Percentiles rank a stretch among this genome's conserved stretches.
These are phyloP conservation scores for Cornus florida DNA, from an alignment of 148 eudicot species.

Conservation along the genomic window DNA sequence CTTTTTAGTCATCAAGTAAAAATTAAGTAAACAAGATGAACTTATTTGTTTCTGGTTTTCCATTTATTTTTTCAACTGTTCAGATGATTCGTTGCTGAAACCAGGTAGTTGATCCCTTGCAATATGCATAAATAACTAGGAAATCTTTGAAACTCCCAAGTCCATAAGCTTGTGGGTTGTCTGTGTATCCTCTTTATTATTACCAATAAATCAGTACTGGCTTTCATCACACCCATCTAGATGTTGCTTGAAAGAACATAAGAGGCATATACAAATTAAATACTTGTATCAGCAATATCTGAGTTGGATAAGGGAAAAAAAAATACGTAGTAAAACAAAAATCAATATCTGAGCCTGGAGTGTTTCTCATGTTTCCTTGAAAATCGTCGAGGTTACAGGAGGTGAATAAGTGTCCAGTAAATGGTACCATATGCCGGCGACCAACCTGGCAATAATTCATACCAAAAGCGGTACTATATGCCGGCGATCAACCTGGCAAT, in stretches of 20 bases:
- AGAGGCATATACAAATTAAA: neutral
- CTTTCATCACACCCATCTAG: neutral
- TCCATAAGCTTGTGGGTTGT: neutral
- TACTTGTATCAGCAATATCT: too few relatives aligned
- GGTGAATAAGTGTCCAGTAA: neutral
- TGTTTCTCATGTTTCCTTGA: neutral
- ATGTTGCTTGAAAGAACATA: neutral
- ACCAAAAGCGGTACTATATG: neutral
- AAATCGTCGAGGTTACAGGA: neutral
- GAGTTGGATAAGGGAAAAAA: neutral
- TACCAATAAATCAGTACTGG: neutral
- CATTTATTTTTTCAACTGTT: neutral
- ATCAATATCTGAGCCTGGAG: too few relatives aligned
- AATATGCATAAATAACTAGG: neutral
- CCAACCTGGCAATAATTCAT: neutral
- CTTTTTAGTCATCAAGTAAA: neutral
- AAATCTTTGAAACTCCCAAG: neutral
- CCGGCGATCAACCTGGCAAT: neutral
- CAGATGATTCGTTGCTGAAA: constrained; percentile 6
- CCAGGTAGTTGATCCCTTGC: neutral
- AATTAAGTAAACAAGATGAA: neutral
- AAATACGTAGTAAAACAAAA: too few relatives aligned
- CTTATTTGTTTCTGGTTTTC: neutral
- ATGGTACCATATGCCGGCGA: too few relatives aligned
- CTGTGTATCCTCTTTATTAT: neutral